Evolutionary conservation across 2,329 filamentous ascomycete species (phyloP), one percentile per base, ranked within the genome.

Genomic region (Coleophoma cylindrospora): DNA sequence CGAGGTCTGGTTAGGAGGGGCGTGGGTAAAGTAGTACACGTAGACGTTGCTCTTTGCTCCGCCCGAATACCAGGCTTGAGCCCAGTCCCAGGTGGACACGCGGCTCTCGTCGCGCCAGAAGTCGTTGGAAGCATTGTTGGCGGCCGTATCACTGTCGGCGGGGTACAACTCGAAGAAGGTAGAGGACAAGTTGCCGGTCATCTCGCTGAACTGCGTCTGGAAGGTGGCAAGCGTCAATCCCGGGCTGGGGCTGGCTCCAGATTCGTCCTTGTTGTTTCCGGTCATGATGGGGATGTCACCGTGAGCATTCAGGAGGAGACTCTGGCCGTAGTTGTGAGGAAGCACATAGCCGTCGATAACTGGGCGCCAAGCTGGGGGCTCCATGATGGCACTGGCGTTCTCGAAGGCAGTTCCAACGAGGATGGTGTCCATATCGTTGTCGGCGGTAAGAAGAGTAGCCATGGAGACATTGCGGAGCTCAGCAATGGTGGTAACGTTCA

Each of bases 191-290:
- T 43, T 43, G 40, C 40, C 40, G 13, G 27, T 5, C 15, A 21
- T 8, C 15, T 19, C 21, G 3, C 9, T 12, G 50, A 34, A 34
- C 9, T n/a, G 6, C 6, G 32, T 14, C 10, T 33, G 1, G 27
- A 17, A 45, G 2, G 8, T n/a, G 9, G 13, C 43, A 8, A 45
- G 22, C 5, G 43, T 45, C n/a, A 36, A 9, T 9, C 40, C 40
- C 6, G 57, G 49, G 17, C n/a, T 19, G 14, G 33, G 21, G 13
- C 14, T 15, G 22, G n/a, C 43, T 34, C 21, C 58, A n/a, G 45
- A 49, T 50, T 64, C 61, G 14, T 61, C 54, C 36, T 55, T 54
- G 53, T 63, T 64, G 52, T 58, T 58, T n/a, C 61, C 61, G 2
- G 61, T 64, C 13, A 64, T 41, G 37, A 63, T 61, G 3, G 61